These are phyloP conservation scores for Annulohypoxylon moriforme DNA, from an alignment of 495 filamentous ascomycete species.

Conservation along the genomic window DNA sequence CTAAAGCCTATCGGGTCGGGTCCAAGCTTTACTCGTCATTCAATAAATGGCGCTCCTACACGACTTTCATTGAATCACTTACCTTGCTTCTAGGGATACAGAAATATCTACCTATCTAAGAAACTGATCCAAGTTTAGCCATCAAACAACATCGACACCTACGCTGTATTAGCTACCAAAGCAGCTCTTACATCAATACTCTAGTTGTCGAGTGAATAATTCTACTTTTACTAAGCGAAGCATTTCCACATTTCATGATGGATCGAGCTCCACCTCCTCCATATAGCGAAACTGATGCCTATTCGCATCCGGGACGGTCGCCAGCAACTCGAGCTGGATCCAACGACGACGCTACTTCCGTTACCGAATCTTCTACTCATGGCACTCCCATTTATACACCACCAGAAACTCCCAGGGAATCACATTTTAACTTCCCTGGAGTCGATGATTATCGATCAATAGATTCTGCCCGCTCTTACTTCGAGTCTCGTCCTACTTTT, in stretches of 20 bases:
- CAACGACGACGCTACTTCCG: constrained; percentile 43
- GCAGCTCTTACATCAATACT: background rate
- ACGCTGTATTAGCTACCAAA: background rate
- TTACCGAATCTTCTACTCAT: constrained; percentile 50
- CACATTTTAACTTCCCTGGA: constrained; percentile 45
- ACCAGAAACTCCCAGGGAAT: constrained; percentile 54
- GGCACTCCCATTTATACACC: constrained; percentile 61
- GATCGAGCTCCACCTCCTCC: constrained; percentile 60
- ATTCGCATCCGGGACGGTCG: constrained; percentile 49
- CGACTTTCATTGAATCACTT: background rate
- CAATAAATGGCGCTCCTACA: background rate
- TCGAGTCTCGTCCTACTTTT: constrained; percentile 51
- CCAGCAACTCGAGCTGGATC: constrained; percentile 15
- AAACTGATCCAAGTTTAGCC: background rate
- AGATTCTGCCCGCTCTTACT: constrained; percentile 53
- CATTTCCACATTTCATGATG: constrained; percentile 28
- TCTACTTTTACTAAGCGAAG: constrained; percentile 16
- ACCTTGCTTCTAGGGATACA: background rate
- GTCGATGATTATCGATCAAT: constrained; percentile 43
- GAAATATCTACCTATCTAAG: too few species aligned
- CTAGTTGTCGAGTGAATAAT: background rate
- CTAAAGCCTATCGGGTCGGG: constrained; percentile 22
- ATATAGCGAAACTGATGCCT: constrained; percentile 63
- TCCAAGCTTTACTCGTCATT: constrained; percentile 12
- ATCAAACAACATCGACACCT: background rate